A percentile compares a stretch with the other conserved stretches of the same genome.
phyloP scores from a whole-genome alignment of 2,329 filamentous ascomycete genomes.

The Shiraia sp. region DNA sequence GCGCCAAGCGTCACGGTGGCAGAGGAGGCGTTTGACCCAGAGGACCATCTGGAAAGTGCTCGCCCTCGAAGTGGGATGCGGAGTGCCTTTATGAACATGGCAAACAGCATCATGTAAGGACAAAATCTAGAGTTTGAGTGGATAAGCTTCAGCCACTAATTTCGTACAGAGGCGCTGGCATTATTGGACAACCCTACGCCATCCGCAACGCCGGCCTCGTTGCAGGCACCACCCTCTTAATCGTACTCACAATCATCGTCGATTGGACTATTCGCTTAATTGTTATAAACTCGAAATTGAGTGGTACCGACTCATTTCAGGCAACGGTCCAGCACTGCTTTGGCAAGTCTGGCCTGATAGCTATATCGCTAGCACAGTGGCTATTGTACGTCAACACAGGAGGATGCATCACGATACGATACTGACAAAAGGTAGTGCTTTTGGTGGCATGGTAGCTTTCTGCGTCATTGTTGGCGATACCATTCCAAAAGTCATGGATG shows the following conservation, averaged over 20 bases:
- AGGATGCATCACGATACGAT: background rate
- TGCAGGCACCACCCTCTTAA: constrained; percentile 76
- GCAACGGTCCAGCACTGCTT: constrained; percentile 96
- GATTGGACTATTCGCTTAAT: constrained; percentile 99
- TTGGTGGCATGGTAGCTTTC: constrained; percentile 98
- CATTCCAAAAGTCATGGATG: constrained; percentile 85
- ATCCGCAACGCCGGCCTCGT: constrained; percentile 87
- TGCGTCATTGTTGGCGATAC: constrained; percentile 96
- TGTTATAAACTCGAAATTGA: constrained; percentile 96
- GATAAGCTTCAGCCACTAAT: constrained; percentile 24
- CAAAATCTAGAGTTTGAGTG: too few species aligned
- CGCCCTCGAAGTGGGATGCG: constrained; percentile 83
- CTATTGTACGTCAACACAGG: constrained; percentile 64
- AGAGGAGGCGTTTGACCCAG: constrained; percentile 58
- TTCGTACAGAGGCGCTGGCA: constrained; percentile 60
- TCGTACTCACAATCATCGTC: constrained; percentile 78
- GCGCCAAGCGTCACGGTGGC: constrained; percentile 77
- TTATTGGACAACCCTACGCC: constrained; percentile 89
- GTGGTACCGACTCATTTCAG: constrained; percentile 91
- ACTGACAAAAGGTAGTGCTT: constrained; percentile 61
- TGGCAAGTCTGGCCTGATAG: constrained; percentile 81
- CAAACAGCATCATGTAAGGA: constrained; percentile 85
- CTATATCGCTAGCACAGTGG: constrained; percentile 93
- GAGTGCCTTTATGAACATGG: constrained; percentile 99
- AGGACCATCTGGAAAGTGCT: constrained; percentile 62